These are phyloP conservation scores for Royoungia palumana DNA, from an alignment of 768 basidiomycete genomes.

Conservation along the genomic window DNA sequence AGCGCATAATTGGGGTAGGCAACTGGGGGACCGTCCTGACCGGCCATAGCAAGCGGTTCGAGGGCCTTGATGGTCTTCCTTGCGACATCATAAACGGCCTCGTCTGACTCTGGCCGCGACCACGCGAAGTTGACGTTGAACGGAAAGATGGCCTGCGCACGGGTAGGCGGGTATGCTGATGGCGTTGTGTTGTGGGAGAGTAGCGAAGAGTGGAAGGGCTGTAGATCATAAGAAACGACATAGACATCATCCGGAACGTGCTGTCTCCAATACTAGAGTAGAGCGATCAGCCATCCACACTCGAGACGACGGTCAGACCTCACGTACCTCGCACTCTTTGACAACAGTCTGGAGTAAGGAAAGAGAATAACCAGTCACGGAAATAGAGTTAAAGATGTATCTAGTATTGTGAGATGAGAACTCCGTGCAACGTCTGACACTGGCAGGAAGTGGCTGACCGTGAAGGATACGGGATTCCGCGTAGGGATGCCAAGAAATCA, in stretches of 20 bases:
- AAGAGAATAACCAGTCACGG: too few species aligned
- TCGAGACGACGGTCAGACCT: too few species aligned
- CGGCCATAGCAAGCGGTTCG: constrained; percentile 33
- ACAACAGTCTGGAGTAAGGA: too few species aligned
- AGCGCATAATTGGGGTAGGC: constrained; percentile 62
- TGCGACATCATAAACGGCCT: constrained; percentile 34
- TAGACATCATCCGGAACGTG: too few species aligned
- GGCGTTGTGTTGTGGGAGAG: constrained; percentile 32
- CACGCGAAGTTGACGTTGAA: constrained; percentile 42
- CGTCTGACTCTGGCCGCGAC: background rate
- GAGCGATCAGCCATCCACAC: too few species aligned
- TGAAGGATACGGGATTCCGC: background rate
- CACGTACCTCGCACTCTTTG: too few species aligned
- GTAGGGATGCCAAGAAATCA: constrained; percentile 9
- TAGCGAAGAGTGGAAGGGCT: constrained; percentile 48
- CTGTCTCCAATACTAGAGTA: too few species aligned
- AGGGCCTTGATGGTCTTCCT: constrained; percentile 38
- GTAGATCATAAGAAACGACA: constrained; percentile 30
- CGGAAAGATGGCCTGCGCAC: constrained; percentile 37
- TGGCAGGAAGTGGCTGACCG: constrained; percentile 1
- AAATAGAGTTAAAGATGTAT: constrained; percentile 3
- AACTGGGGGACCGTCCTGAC: constrained; percentile 42
- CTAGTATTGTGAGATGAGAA: background rate
- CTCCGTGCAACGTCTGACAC: background rate
- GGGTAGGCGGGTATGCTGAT: constrained; percentile 41